Percentiles rank a stretch among this genome's conserved stretches.
phyloP scores from a whole-genome alignment of 495 filamentous ascomycete species.

The Parachaetomium inaequale region DNA sequence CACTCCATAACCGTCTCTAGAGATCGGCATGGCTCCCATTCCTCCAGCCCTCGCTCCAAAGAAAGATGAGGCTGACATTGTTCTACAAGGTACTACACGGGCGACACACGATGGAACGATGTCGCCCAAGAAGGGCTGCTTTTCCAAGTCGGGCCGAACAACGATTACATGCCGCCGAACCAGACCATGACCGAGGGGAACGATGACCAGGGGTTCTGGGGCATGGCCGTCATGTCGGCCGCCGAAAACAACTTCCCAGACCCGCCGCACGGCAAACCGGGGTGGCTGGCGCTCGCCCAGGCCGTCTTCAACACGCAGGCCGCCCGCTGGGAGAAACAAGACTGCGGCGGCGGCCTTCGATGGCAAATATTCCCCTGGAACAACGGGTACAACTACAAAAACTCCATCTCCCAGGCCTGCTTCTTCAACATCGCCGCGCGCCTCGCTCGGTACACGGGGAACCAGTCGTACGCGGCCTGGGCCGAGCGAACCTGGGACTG shows the following conservation, averaged over 20 bases:
- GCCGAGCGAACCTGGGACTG: constrained; percentile 69
- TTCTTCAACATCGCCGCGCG: constrained; percentile 71
- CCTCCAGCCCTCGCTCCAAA: too few relatives aligned
- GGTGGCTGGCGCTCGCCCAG: constrained; percentile 76
- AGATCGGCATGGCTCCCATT: too few relatives aligned
- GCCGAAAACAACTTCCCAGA: constrained; percentile 61
- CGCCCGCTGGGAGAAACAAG: constrained; percentile 59
- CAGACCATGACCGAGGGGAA: constrained; percentile 61
- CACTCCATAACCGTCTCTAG: not conserved
- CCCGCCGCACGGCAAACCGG: constrained; percentile 54
- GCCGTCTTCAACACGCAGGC: constrained; percentile 75
- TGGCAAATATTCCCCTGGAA: constrained; percentile 85
- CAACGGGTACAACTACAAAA: constrained; percentile 74
- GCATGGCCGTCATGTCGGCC: constrained; percentile 61
- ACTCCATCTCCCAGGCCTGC: constrained; percentile 64
- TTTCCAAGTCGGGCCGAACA: constrained; percentile 55
- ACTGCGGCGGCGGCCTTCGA: constrained; percentile 70
- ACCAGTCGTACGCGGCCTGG: constrained; percentile 67
- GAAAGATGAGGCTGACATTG: not conserved
- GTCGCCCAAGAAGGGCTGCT: constrained; percentile 54
- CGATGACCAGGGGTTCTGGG: constrained; percentile 69
- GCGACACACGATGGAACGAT: constrained; percentile 58
- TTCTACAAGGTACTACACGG: constrained; percentile 44
- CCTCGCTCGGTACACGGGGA: constrained; percentile 65
- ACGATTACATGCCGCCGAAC: constrained; percentile 63